Conservation (phyloP, 129 eudicot species). For the Saposhnikovia divaricata region DNA sequence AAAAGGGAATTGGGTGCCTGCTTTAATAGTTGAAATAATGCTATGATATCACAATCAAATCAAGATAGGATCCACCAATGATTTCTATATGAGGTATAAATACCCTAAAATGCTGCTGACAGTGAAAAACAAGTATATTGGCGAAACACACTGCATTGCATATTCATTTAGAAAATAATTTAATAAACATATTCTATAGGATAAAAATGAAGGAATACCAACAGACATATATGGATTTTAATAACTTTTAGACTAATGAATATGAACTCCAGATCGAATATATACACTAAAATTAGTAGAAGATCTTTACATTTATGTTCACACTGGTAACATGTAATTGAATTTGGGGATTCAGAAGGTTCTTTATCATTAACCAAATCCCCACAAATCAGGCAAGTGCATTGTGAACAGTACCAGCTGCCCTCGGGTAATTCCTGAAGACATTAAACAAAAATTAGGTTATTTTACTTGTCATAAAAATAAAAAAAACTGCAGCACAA, state of each 20-base stretch:
- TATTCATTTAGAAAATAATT: neutral
- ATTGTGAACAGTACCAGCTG: constrained; percentile 85
- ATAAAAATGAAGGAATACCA: neutral
- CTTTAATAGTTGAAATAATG: neutral
- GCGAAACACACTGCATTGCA: neutral
- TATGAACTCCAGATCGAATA: neutral
- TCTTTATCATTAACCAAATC: constrained; percentile 34
- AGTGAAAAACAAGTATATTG: neutral
- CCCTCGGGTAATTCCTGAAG: constrained; percentile 91
- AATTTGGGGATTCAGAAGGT: constrained; percentile 16
- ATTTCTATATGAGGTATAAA: neutral
- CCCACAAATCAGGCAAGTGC: constrained; percentile 78
- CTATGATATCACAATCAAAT: too few relatives aligned
- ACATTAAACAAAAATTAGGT: constrained; percentile 9
- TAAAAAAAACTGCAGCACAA: neutral
- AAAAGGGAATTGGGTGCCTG: neutral
- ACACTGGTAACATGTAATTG: constrained; percentile 67
- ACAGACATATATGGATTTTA: neutral
- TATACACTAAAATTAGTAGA: constrained; percentile 8
- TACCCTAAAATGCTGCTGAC: neutral
- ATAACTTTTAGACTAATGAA: neutral
- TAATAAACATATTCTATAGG: neutral
- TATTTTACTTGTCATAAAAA: neutral
- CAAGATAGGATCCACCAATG: neutral
- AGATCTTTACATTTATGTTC: constrained; percentile 63